Evolutionary conservation across 106 monocot species (phyloP).

Genomic region (Allium sativum): DNA sequence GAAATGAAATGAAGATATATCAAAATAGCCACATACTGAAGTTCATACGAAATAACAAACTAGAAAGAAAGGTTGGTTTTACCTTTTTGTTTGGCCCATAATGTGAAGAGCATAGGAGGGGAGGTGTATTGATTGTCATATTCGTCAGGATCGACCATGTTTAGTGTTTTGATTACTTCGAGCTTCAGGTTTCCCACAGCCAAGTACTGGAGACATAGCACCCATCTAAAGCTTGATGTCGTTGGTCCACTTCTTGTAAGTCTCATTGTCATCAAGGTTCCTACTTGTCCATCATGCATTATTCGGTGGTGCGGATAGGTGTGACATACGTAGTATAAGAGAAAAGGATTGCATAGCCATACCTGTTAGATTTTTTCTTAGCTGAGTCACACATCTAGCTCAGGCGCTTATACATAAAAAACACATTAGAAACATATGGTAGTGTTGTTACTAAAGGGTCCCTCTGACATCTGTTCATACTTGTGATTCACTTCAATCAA

Average conservation of each 20-base stretch:
- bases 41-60: too few relatives aligned
- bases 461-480: conserved; percentile 60
- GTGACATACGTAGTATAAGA: conserved; percentile 67
- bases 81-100: conserved; percentile 50
- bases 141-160: conserved; percentile 77
- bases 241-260: conserved; percentile 62
- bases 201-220: conserved; percentile 34
- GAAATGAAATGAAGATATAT: too few relatives aligned
- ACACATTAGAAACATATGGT: too few relatives aligned
- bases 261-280: conserved; percentile 31
- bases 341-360: conserved; percentile 61
- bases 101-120: conserved; percentile 62
- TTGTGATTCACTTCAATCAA: conserved; percentile 61
- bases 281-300: conserved; percentile 47
- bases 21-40: too few relatives aligned
- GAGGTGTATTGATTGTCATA: conserved; percentile 19
- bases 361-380: conserved; percentile 37
- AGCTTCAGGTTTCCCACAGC: conserved; percentile 40
- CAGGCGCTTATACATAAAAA: too few relatives aligned
- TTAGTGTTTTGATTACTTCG: conserved; percentile 45
- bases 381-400: conserved; percentile 57
- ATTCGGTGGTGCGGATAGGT: conserved; percentile 63
- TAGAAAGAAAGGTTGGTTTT: not conserved
- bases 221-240: conserved; percentile 61
- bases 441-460: too few relatives aligned